Conservation (phyloP, 768 basidiomycete species). For the Clitopilus passeckerianus region DNA sequence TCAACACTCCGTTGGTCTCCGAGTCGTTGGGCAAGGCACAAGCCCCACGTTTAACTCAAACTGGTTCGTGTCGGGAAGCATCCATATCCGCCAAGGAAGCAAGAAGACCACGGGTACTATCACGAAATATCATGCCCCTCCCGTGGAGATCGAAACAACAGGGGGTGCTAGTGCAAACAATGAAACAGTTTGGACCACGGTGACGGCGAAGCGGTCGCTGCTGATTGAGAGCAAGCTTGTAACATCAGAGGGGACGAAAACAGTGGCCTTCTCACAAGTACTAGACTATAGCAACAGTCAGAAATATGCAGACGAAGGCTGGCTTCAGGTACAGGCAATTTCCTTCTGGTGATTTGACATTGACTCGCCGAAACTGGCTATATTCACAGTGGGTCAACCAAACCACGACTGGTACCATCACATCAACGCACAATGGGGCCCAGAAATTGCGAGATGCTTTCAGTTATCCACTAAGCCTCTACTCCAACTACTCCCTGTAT, state of each 20-base stretch:
- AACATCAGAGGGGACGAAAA: slow-evolving; percentile 40
- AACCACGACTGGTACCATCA: slow-evolving; percentile 38
- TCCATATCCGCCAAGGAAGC: slow-evolving; percentile 49
- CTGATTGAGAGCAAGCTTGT: slow-evolving; percentile 46
- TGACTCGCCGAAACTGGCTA: neutral
- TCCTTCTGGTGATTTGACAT: neutral
- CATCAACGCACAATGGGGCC: slow-evolving; percentile 44
- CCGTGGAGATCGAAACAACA: slow-evolving; percentile 34
- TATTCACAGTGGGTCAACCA: slow-evolving; percentile 44
- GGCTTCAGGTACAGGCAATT: slow-evolving; percentile 19
- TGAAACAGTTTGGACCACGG: slow-evolving; percentile 44
- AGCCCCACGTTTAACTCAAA: slow-evolving; percentile 52
- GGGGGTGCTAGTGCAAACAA: slow-evolving; percentile 33
- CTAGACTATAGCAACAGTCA: slow-evolving; percentile 47
- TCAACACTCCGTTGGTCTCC: slow-evolving; percentile 50
- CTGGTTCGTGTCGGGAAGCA: slow-evolving; percentile 54
- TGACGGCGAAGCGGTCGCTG: slow-evolving; percentile 38
- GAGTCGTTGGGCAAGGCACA: slow-evolving; percentile 50
- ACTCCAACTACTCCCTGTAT: slow-evolving; percentile 25
- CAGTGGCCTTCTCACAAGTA: slow-evolving; percentile 45
- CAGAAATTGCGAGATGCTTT: slow-evolving; percentile 43
- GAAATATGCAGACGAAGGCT: slow-evolving; percentile 38
- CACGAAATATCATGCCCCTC: slow-evolving; percentile 36
- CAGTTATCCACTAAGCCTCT: slow-evolving; percentile 40
- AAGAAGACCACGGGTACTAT: slow-evolving; percentile 50